A percentile compares a stretch with the other conserved stretches of the same genome.
Evolutionary conservation across 2,329 filamentous ascomycete species (phyloP).

Genomic region (Claviceps digitariae): DNA sequence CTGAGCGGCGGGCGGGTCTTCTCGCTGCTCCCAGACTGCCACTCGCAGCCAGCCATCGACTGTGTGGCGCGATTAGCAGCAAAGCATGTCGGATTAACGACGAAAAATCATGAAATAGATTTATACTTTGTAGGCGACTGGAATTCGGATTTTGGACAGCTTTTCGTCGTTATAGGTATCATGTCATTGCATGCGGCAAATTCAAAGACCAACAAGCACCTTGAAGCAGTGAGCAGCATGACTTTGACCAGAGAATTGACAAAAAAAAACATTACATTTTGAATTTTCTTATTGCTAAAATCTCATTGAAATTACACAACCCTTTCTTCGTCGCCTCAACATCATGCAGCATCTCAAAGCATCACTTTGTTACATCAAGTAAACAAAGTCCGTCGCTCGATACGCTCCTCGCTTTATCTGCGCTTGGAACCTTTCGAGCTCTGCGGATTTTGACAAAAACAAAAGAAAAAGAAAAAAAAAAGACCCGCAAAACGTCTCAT

Average conservation of each 20-base stretch:
- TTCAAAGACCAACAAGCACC: no score
- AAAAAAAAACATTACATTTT: not conserved
- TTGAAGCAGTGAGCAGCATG: no score
- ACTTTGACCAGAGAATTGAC: not conserved
- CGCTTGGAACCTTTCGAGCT: not conserved
- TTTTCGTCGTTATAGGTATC: no score
- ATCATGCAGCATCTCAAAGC: constrained; percentile 16
- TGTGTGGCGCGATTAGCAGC: not conserved
- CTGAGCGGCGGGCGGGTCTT: not conserved
- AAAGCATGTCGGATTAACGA: not conserved
- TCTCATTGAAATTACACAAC: constrained; percentile 17
- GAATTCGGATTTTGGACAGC: no score
- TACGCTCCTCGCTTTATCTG: not conserved
- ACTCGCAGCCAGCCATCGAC: not conserved
- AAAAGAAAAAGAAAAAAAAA: not conserved
- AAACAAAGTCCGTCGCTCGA: not conserved
- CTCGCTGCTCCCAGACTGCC: not conserved
- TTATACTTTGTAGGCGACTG: no score
- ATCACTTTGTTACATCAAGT: constrained; percentile 5
- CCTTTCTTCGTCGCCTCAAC: constrained; percentile 18
- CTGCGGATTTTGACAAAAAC: not conserved
- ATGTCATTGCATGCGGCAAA: no score
- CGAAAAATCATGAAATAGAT: no score
- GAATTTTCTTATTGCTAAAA: constrained; percentile 3
- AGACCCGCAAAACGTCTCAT: not conserved